Evolutionary conservation across 179 eudicot species (phyloP), one percentile per base, ranked within the genome.

Genomic region (Vitellaria paradoxa): DNA sequence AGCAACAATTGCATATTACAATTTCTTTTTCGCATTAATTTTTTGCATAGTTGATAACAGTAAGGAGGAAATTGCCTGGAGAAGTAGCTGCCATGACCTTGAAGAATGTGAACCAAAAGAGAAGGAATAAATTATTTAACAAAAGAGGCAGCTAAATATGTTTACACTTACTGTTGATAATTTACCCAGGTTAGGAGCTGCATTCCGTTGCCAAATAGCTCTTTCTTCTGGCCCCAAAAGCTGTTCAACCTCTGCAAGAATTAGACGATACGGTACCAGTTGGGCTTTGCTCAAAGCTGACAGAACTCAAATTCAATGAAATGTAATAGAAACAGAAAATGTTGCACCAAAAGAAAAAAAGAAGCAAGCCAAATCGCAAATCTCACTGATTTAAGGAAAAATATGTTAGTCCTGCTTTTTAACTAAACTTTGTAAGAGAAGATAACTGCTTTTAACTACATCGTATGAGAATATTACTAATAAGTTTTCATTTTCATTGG

Each of bases 221-320:
- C 81, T 84, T 85, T 96, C 99, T 65, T 92, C 97, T 24, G 91
- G 93, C 53, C 76, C 86, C 84, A 96, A 88, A 70, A 92, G 90
- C 79, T 81, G 86, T 68, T 92, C 93, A 74, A 92, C 85, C 86
- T 96, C 99, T 94, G 82, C 84, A 83, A 59, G 30, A 72, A 72
- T 55, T 55, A 18, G 59, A 78, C 5, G 56, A 65, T 17, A 56
- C 26, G 5, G 13, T 9, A 61, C n/a, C 46, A 75, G 30, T 26
- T 75, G 46, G 65, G 14, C 4, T 23, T 30, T 47, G 12, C n/a
- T 40, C 60, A 70, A 30, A 30, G 50, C 26, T 47, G 37, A 65
- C 50, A 45, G 14, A 65, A 65, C 26, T 21, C 37, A 14, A 75
- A 26, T 6, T 49, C 47, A 23, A 5, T 21, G 13, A 75, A 21